phyloP scores from a whole-genome alignment of 495 filamentous ascomycete genomes.

The Lophium mytilinum region DNA sequence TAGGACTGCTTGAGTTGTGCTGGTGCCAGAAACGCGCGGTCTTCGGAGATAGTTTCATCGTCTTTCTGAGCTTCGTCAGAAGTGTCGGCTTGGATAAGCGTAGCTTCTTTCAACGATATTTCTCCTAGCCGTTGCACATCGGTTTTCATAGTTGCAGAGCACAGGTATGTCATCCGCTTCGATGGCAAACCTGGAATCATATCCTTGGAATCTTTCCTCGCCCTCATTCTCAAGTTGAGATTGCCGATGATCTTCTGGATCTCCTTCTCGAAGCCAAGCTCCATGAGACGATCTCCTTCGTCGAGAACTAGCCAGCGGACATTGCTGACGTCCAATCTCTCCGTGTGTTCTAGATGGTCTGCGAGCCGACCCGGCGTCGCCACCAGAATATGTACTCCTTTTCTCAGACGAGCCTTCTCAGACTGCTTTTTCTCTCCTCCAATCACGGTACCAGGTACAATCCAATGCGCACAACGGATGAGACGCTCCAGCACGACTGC shows the following conservation, averaged over 20 bases:
- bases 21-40: constrained; percentile 71
- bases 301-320: constrained; percentile 92
- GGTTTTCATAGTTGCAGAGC: constrained; percentile 95
- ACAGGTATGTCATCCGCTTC: constrained; percentile 78
- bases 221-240: constrained; percentile 48
- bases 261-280: constrained; percentile 91
- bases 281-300: constrained; percentile 94
- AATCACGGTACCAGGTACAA: constrained; percentile 85
- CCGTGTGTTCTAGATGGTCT: constrained; percentile 87
- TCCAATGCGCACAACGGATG: constrained; percentile 75
- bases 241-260: constrained; percentile 71
- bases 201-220: constrained; percentile 33
- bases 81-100: constrained; percentile 69
- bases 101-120: constrained; percentile 87
- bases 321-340: constrained; percentile 77
- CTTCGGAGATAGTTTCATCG: constrained; percentile 33
- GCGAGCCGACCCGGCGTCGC: constrained; percentile 85
- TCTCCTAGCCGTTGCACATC: constrained; percentile 85
- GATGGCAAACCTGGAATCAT: constrained; percentile 52
- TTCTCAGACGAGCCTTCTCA: constrained; percentile 85
- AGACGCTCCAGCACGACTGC: constrained; percentile 72
- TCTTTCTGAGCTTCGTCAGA: constrained; percentile 41
- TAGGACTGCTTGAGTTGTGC: constrained; percentile 90
- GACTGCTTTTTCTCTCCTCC: constrained; percentile 97
- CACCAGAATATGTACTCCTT: constrained; percentile 89